A percentile compares a stretch with the other conserved stretches of the same genome.
Evolutionary conservation across 331 rosid genomes (phyloP).

Genomic region (Rosa hybrid): DNA sequence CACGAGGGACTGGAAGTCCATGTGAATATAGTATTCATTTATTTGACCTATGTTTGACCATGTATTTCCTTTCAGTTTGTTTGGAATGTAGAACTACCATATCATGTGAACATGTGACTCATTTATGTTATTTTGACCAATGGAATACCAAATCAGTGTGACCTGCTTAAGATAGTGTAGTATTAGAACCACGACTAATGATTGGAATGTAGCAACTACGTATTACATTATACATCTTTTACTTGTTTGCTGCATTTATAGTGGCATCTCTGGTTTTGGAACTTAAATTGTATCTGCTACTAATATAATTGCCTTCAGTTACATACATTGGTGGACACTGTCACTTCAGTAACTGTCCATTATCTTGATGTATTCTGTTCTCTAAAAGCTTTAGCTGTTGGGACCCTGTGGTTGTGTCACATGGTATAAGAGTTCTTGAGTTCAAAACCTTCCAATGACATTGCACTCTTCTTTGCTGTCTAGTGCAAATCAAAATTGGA

Average conservation of each 20-base stretch:
- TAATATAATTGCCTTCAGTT: not conserved
- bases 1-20: constrained; percentile 75
- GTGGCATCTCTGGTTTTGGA: not conserved
- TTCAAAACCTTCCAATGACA: not conserved
- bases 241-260: not conserved
- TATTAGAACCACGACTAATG: not conserved
- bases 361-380: not conserved
- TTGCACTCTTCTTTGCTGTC: not conserved
- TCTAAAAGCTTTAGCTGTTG: not conserved
- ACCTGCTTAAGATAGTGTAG: not conserved
- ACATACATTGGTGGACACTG: not conserved
- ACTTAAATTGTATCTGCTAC: not conserved
- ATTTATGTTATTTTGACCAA: constrained; percentile 3
- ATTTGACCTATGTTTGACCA: constrained; percentile 2
- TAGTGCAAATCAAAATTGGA: not conserved
- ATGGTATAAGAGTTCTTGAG: not conserved
- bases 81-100: not conserved
- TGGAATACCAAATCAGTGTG: not conserved
- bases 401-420: not conserved
- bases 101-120: not conserved
- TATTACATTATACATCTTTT: too few relatives aligned
- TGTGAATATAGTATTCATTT: constrained; percentile 39
- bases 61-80: not conserved
- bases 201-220: not conserved
- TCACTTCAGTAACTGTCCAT: not conserved